Evolutionary conservation across 1,284 basidiomycete species (phyloP).

Genomic region (Ganoderma leucocontextum): DNA sequence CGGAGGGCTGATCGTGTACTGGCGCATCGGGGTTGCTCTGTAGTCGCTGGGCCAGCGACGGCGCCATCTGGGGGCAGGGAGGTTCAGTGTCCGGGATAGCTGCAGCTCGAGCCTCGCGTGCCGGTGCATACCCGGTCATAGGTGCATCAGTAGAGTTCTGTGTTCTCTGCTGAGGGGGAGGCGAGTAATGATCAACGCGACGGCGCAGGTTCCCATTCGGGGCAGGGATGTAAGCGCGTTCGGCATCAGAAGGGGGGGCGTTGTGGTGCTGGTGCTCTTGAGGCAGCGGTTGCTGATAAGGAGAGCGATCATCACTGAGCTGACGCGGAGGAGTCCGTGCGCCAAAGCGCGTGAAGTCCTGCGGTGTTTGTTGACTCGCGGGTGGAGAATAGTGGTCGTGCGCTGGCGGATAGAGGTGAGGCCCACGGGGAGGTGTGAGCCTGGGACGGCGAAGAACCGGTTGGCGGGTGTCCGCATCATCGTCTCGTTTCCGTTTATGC

Average conservation of each 20-base stretch:
- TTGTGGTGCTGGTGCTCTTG: not conserved
- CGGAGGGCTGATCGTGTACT: not conserved
- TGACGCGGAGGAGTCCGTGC: not conserved
- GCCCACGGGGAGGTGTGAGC: not conserved
- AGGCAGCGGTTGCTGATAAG: not conserved
- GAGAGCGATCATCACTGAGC: not conserved
- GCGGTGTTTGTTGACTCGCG: not conserved
- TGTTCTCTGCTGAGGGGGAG: not conserved
- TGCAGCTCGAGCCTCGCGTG: slow-evolving; percentile 6
- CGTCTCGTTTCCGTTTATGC: slow-evolving; percentile 6
- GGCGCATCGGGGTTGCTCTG: not conserved
- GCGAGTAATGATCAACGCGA: not conserved
- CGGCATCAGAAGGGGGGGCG: not conserved
- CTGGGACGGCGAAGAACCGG: not conserved
- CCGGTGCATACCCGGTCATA: slow-evolving; percentile 25
- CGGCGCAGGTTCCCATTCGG: not conserved
- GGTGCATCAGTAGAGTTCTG: not conserved
- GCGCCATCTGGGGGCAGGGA: slow-evolving; percentile 23
- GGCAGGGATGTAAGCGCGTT: not conserved
- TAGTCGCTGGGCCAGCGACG: not conserved
- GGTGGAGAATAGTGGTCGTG: not conserved
- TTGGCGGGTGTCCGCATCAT: not conserved
- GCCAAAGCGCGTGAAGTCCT: not conserved
- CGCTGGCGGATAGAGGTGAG: not conserved
- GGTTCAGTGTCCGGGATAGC: slow-evolving; percentile 20